phyloP scores from a whole-genome alignment of 73 alveolate species.

The Blepharisma japonicum region DNA sequence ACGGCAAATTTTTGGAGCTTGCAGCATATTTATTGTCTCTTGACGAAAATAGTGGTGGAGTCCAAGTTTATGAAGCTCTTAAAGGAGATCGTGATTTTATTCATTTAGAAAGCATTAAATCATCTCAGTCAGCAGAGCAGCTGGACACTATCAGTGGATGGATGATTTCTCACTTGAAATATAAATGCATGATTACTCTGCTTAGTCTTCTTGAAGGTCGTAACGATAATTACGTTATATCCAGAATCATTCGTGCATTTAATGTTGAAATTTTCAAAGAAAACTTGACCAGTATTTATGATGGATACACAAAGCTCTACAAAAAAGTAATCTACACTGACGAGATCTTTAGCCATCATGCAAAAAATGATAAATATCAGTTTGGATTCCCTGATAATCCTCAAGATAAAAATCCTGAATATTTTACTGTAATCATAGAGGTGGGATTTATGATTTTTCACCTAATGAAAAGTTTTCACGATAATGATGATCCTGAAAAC shows the following conservation, averaged over 20 bases:
- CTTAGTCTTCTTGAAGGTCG: constrained; percentile 53
- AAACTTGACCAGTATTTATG: constrained; percentile 43
- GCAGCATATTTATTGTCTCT: constrained; percentile 43
- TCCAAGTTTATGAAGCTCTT: background rate
- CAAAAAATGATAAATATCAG: background rate
- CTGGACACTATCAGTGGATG: constrained; percentile 32
- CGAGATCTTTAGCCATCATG: constrained; percentile 42
- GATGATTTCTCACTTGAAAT: constrained; percentile 58
- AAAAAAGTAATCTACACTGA: constrained; percentile 31
- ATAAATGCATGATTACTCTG: constrained; percentile 50
- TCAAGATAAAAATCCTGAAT: constrained; percentile 29
- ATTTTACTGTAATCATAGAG: constrained; percentile 46
- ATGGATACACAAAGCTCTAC: constrained; percentile 27
- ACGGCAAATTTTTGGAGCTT: constrained; percentile 51
- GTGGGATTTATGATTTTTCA: constrained; percentile 49
- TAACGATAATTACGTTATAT: constrained; percentile 38
- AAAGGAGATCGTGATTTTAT: background rate
- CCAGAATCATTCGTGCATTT: constrained; percentile 48
- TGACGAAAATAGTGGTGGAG: constrained; percentile 19
- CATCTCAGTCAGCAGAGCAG: too few species aligned
- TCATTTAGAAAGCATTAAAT: background rate
- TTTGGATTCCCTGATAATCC: constrained; percentile 19
- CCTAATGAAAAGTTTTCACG: constrained; percentile 40
- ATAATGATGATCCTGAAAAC: constrained; percentile 43
- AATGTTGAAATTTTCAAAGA: constrained; percentile 48